phyloP scores from a whole-genome alignment of 345 rosid genomes.

The Cardamine chenopodiifolia region DNA sequence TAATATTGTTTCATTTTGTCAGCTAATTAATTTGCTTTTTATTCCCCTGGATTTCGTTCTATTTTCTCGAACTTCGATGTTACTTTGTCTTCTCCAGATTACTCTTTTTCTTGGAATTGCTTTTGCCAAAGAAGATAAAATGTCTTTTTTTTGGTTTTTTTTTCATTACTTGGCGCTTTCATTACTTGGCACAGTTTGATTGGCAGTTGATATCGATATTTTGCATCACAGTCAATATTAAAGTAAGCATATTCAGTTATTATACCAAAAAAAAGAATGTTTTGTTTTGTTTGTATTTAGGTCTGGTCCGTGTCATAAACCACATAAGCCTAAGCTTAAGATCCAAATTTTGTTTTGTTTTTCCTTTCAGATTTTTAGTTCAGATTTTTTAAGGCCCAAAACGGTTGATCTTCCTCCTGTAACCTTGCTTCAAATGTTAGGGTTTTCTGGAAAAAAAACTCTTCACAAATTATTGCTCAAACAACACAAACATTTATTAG shows the following conservation, averaged over 20 bases:
- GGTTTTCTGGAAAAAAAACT: too few relatives aligned
- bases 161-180: too few relatives aligned
- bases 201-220: conserved; percentile 39
- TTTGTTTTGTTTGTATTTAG: conserved; percentile 42
- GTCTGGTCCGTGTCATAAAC: too few relatives aligned
- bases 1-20: conserved; percentile 14
- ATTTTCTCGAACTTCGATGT: conserved; percentile 27
- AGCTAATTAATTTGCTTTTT: background rate
- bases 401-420: too few relatives aligned
- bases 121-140: conserved; percentile 21
- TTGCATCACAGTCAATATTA: conserved; percentile 40
- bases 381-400: too few relatives aligned
- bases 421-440: too few relatives aligned
- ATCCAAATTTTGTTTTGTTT: too few relatives aligned
- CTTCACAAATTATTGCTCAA: too few relatives aligned
- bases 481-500: too few relatives aligned
- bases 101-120: conserved; percentile 26
- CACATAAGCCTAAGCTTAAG: too few relatives aligned
- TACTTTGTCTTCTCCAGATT: conserved; percentile 33
- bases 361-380: too few relatives aligned
- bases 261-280: conserved; percentile 36
- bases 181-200: too few relatives aligned
- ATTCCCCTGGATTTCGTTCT: conserved; percentile 16
- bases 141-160: background rate
- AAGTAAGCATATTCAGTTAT: conserved; percentile 32